phyloP scores from a whole-genome alignment of 148 eudicot genomes.

The Chenopodium quinoa region DNA sequence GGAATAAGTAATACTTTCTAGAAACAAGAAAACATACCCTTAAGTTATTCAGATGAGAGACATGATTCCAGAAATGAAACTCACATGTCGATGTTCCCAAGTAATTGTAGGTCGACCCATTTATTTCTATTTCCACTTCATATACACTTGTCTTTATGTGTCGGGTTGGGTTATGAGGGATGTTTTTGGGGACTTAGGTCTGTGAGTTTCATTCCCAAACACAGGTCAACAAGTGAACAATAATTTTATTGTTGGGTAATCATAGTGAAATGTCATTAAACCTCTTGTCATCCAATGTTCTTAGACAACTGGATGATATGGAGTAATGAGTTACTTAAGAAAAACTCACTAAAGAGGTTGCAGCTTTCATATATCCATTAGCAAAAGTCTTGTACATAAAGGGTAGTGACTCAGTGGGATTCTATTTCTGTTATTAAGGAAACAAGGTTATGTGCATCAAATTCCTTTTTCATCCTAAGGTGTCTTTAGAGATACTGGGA shows the following conservation, averaged over 20 bases:
- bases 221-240: neutral
- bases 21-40: too few relatives aligned
- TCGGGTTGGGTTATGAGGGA: neutral
- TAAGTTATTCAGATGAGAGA: neutral
- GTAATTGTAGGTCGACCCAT: neutral
- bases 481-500: neutral
- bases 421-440: neutral
- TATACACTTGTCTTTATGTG: neutral
- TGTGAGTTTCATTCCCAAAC: neutral
- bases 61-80: neutral
- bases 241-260: neutral
- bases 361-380: too few relatives aligned
- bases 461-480: neutral
- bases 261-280: neutral
- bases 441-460: neutral
- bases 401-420: neutral
- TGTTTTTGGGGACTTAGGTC: neutral
- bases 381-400: neutral
- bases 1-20: too few relatives aligned
- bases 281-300: neutral
- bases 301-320: neutral
- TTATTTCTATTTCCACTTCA: neutral
- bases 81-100: neutral
- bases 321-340: neutral
- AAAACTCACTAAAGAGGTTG: neutral